phyloP scores from a whole-genome alignment of 495 filamentous ascomycete genomes.

The Cryomyces minteri region DNA sequence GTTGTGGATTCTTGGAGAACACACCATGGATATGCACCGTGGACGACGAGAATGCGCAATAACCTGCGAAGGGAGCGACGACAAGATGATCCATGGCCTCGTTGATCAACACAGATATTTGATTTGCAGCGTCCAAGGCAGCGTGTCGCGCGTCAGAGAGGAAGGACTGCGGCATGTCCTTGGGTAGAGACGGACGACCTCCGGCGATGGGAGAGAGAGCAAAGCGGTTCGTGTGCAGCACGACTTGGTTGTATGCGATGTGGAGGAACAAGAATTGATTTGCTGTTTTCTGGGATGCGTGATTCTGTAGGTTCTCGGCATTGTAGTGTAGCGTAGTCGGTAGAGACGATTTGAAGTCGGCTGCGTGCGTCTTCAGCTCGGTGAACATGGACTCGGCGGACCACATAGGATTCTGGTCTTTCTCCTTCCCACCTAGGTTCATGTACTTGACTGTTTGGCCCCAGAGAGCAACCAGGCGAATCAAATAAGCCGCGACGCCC shows the following conservation, averaged over 20 bases:
- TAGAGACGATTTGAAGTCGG: constrained; percentile 48
- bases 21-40: constrained; percentile 86
- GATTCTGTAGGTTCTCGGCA: constrained; percentile 64
- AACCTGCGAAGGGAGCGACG: constrained; percentile 81
- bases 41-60: constrained; percentile 82
- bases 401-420: constrained; percentile 54
- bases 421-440: constrained; percentile 77
- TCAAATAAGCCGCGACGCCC: constrained; percentile 86
- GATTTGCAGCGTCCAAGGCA: constrained; percentile 75
- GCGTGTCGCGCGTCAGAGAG: constrained; percentile 54
- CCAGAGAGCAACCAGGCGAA: constrained; percentile 74
- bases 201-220: constrained; percentile 57
- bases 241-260: constrained; percentile 72
- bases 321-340: constrained; percentile 55
- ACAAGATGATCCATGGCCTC: constrained; percentile 64
- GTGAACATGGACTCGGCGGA: constrained; percentile 58
- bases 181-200: constrained; percentile 33
- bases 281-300: constrained; percentile 65
- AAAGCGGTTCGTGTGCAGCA: constrained; percentile 79
- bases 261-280: constrained; percentile 94
- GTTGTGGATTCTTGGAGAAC: constrained; percentile 60
- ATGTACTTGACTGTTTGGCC: constrained; percentile 77
- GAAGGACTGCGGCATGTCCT: constrained; percentile 65
- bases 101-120: constrained; percentile 69
- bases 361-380: constrained; percentile 48